Evolutionary conservation across 345 rosid species (phyloP).

Genomic region (Hypericum perforatum): DNA sequence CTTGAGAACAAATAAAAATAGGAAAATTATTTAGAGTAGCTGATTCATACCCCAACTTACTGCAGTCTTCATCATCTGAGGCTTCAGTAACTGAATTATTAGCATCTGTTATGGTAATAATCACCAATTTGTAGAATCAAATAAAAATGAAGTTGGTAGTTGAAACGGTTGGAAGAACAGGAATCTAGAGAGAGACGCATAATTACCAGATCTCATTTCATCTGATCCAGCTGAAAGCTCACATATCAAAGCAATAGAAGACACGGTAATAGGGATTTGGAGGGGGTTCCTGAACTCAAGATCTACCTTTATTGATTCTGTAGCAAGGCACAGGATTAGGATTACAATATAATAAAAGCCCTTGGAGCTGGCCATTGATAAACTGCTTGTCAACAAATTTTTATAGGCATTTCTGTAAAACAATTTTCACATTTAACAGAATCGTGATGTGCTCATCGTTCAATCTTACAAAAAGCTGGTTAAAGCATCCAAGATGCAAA

Average conservation of each 20-base stretch:
- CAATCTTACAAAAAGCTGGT: too few relatives aligned
- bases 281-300: constrained; percentile 79
- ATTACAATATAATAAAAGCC: constrained; percentile 6
- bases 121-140: constrained; percentile 3
- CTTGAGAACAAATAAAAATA: constrained; percentile 3
- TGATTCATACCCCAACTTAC: constrained; percentile 33
- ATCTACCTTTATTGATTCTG: constrained; percentile 75
- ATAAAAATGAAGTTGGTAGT: background rate
- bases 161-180: constrained; percentile 6
- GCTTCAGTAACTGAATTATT: constrained; percentile 35
- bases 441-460: too few relatives aligned
- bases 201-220: constrained; percentile 45
- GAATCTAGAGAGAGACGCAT: constrained; percentile 19
- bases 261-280: constrained; percentile 59
- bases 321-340: constrained; percentile 9
- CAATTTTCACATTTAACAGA: too few relatives aligned
- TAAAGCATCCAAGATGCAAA: too few relatives aligned
- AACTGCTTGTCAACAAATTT: too few relatives aligned
- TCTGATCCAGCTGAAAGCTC: constrained; percentile 53
- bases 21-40: background rate
- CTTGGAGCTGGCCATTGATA: background rate
- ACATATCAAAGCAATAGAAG: constrained; percentile 66
- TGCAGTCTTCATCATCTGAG: constrained; percentile 27
- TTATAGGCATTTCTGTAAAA: too few relatives aligned
- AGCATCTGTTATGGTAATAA: constrained; percentile 32